Evolutionary conservation across 225 moss, liverwort and hornwort species (phyloP).

Genomic region (Pseudisothecium myosuroides): DNA sequence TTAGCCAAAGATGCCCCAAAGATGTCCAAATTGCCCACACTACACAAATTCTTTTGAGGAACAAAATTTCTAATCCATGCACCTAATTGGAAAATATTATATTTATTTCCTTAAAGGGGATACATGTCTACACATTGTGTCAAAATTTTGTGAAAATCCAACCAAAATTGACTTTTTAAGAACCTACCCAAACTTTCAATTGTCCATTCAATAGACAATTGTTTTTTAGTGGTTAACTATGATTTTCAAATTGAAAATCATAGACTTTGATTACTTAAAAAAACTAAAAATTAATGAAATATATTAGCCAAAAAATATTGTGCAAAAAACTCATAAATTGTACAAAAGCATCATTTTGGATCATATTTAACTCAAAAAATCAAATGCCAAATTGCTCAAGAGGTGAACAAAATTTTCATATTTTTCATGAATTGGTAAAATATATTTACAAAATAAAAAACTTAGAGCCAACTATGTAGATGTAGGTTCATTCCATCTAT

Average conservation of each 20-base stretch:
- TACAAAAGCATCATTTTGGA: background rate
- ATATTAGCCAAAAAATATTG: rapidly evolving
- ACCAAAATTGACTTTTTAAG: background rate
- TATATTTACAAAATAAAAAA: background rate
- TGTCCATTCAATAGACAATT: rapidly evolving
- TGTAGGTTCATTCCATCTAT: constrained; percentile 5
- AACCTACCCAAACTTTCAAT: background rate
- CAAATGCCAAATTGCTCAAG: background rate
- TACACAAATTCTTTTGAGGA: background rate
- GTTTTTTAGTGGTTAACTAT: rapidly evolving
- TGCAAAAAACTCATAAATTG: background rate
- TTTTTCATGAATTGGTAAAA: background rate
- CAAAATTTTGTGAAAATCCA: background rate
- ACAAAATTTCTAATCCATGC: rapidly evolving
- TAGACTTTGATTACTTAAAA: background rate
- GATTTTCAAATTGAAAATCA: background rate
- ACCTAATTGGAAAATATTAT: rapidly evolving
- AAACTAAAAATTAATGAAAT: background rate
- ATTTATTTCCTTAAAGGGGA: rapidly evolving
- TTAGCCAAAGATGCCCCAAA: background rate
- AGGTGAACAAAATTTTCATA: too few species aligned
- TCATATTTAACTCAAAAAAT: background rate
- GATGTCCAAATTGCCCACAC: rapidly evolving
- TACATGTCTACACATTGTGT: background rate
- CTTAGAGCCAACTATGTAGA: background rate